Evolutionary conservation across 352 stramenopile genomes (phyloP), one percentile per base, ranked within the genome.

Genomic region (Phytopythium vexans): DNA sequence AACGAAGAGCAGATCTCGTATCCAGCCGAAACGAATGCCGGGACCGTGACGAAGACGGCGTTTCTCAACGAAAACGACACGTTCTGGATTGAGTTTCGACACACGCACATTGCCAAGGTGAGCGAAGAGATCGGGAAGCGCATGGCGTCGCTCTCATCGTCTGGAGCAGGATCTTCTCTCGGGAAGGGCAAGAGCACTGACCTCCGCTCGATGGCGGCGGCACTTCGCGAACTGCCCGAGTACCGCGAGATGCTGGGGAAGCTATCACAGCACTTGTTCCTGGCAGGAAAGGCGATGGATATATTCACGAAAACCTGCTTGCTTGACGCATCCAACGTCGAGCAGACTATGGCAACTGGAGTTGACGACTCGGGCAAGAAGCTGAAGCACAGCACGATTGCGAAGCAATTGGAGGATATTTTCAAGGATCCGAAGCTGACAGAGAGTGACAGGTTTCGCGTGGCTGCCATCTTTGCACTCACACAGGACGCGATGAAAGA

Each of bases 21-120:
- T 56, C 76, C 92, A 39, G 84, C 86, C 41, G 88, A 97, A 49
- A 94, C 84, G 10, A 89, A 92, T 56, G 72, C 74, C 0, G 84
- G 84, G 4, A 82, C 69, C 0, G 67, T 87, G 33, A 90, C 62
- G 35, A 94, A 92, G 54, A 97, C 97, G 39, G 93, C 95, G 33
- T 83, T 99, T 21, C 66, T 99, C 6, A 98, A 98, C 53, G 97
- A 99, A 45, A 97, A 98, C 46, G 96, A 99, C 64, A 88, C 92
- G 44, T 78, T 99, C 35, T 99, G 89, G 89, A 85, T 97, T 4
- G 95, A 99, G 66, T 89, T 98, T 48, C 82, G 94, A 39, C 94
- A 98, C 66, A 94, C 96, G 39, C 96, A 99, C 59, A 98, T 99
- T 63, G 95, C 93, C 3, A 81, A 89, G 59, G 84, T 94, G 46